Evolutionary conservation across 2,329 filamentous ascomycete species (phyloP), one percentile per base, ranked within the genome.

Genomic region (Dichotomopilus funicola): DNA sequence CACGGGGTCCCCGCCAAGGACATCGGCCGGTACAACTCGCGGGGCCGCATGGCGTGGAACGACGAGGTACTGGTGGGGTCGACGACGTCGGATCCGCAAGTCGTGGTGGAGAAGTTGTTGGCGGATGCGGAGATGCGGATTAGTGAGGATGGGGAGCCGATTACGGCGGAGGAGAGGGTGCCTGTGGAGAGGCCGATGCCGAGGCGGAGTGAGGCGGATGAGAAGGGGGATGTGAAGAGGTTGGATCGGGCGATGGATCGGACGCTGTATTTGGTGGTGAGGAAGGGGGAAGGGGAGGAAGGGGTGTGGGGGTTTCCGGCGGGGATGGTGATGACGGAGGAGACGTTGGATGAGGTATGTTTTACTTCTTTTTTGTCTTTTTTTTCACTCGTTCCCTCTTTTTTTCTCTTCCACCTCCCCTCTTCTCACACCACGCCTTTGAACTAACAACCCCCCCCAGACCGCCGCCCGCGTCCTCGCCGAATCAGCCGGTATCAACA

Each of bases 201-300:
- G 50, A 80, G 92, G 61, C 71, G 79, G 52, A 95, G 89, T 1
- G 86, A 91, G 72, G 91, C 91, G 31, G 92, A 97, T 70, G 70
- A 76, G 68, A 82, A 78, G 67, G 81, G 81, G n/a, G 88, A 97
- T 67, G 75, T 84, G 56, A 83, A 76, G 73, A 88, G 90, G 69
- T 71, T 99, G 71, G 88, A 95, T 70, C 80, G 94, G 49, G 77
- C 83, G 67, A 74, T 97, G 64, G 86, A 90, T 61, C 77, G 85
- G 69, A 96, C 90, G 44, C 74, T 99, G 60, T 99, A 99, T 71
- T 74, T 99, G 58, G 78, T 96, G 40, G 90, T 97, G 41, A 86
- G 49, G 58, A 56, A 88, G 78, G 78, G 88, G 78, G 77, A 79
- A 57, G 63, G 54, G 6, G 79, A 81, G 65, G 78, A 86, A 49